A percentile compares a stretch with the other conserved stretches of the same genome.
phyloP scores from a whole-genome alignment of 108 stramenopile genomes.

The Discostella stelligeroides region DNA sequence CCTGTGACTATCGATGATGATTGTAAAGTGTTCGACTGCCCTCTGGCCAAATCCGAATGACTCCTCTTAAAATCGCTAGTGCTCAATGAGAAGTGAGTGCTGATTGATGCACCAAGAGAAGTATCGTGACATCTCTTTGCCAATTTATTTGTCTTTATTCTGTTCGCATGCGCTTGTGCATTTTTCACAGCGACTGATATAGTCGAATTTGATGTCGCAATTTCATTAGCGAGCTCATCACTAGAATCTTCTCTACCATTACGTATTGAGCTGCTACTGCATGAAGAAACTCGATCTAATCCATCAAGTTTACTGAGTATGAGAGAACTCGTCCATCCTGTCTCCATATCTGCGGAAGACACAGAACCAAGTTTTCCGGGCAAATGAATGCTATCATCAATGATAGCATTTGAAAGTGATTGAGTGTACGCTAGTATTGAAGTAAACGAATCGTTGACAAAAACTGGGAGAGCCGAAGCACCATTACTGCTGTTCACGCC shows the following conservation, averaged over 20 bases:
- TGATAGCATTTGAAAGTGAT: neutral
- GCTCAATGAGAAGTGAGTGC: neutral
- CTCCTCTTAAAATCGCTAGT: neutral
- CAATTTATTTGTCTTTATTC: constrained; percentile 16
- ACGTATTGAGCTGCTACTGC: neutral
- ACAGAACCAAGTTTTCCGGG: constrained; percentile 28
- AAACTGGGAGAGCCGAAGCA: neutral
- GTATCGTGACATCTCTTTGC: neutral
- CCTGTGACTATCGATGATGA: constrained; percentile 1
- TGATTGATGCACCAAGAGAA: neutral
- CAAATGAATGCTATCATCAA: constrained; percentile 17
- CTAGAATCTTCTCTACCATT: neutral
- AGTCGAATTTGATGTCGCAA: neutral
- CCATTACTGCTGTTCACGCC: neutral
- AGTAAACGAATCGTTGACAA: neutral
- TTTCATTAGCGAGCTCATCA: neutral
- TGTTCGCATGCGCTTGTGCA: constrained; percentile 19
- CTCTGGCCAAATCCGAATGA: neutral
- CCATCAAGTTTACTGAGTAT: constrained; percentile 30
- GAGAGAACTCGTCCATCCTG: constrained; percentile 18
- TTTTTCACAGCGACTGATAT: constrained; percentile 16
- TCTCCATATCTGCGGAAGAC: constrained; percentile 9
- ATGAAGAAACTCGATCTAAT: constrained; percentile 8
- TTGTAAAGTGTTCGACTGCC: neutral
- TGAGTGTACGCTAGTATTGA: neutral